Conservation (phyloP, 805 yeast species). For the Saccharomycopsis vini region DNA sequence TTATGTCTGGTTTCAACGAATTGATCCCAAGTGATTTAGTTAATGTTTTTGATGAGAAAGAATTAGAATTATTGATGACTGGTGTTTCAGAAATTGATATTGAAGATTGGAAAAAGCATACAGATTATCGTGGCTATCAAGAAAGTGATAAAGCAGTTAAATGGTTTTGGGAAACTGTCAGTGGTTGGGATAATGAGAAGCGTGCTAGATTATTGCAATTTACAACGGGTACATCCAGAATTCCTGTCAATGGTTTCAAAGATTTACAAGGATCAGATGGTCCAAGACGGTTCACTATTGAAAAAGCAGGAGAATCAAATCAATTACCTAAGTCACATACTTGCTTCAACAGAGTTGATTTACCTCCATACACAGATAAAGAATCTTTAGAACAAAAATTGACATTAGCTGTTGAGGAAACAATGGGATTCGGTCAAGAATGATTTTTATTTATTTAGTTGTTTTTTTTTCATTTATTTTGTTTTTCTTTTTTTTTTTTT, state of each 20-base stretch:
- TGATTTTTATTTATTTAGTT: slow-evolving; percentile 24
- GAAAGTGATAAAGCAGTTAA: slow-evolving; percentile 93
- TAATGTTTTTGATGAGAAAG: slow-evolving; percentile 95
- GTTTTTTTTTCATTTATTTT: not conserved
- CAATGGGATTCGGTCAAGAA: slow-evolving; percentile 98
- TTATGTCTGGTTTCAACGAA: slow-evolving; percentile 95
- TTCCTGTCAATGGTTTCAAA: slow-evolving; percentile 97
- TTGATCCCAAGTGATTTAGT: slow-evolving; percentile 94
- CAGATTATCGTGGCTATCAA: slow-evolving; percentile 96
- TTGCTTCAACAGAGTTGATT: slow-evolving; percentile 96
- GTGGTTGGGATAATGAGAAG: slow-evolving; percentile 94
- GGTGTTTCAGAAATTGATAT: slow-evolving; percentile 97
- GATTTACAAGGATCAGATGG: slow-evolving; percentile 99
- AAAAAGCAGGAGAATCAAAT: slow-evolving; percentile 89
- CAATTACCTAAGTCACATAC: slow-evolving; percentile 97
- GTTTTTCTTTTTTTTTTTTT: not conserved
- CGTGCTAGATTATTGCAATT: slow-evolving; percentile 92
- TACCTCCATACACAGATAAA: slow-evolving; percentile 85
- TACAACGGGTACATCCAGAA: slow-evolving; percentile 98
- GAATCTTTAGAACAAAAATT: slow-evolving; percentile 82
- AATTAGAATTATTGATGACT: slow-evolving; percentile 90
- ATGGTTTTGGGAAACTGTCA: slow-evolving; percentile 97
- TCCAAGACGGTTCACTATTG: slow-evolving; percentile 97
- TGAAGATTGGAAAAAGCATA: slow-evolving; percentile 98
- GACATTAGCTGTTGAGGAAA: slow-evolving; percentile 95